Evolutionary conservation across 805 yeast species (phyloP), one percentile per base, ranked within the genome.

Genomic region (Candida nanaspora): DNA sequence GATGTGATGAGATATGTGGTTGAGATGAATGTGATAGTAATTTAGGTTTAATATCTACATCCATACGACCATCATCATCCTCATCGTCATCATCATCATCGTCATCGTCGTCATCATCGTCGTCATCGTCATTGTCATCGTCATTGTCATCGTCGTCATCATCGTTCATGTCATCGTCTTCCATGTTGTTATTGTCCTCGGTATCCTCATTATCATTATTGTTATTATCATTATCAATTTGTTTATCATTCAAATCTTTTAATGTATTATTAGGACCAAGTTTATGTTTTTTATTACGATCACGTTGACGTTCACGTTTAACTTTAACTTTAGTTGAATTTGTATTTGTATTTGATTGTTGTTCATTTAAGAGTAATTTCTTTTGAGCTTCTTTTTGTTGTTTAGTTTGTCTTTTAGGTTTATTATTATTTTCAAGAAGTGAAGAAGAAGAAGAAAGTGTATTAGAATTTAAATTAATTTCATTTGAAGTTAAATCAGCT

Each of bases 51-150:
- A 26, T 33, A 22, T 16, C 44, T 32, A 8, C 47, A 26, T 21
- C 31, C 38, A 20, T 20, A 23, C 40, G 40, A 18, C 43, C 38
- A 23, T 37, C 38, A 25, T 37, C 41, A 11, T 45, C 47, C 8
- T 35, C 43, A n/a, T 53, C 56, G 19, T 52, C 55, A 27, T 45
- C 50, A 23, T 52, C 54, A 45, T 53, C 59, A 23, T 41, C 46
- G 8, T 43, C 51, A 26, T 45, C 46, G 31, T 46, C 48, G 31
- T 40, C 40, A 25, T 43, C 53, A 18, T 43, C 49, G 18, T 40
- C 41, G 27, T 46, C 46, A 33, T 46, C 48, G 33, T 41, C 40
- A 25, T 42, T 52, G 18, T 43, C 48, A 18, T 40, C 41, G 26
- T 51, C 43, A 23, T 32, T 22, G 16, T 16, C 33, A 16, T 30